Percentiles rank a stretch among this genome's conserved stretches.
These are phyloP conservation scores for Fraxinus anomala DNA, from an alignment of 257 asterid genomes.

Conservation along the genomic window DNA sequence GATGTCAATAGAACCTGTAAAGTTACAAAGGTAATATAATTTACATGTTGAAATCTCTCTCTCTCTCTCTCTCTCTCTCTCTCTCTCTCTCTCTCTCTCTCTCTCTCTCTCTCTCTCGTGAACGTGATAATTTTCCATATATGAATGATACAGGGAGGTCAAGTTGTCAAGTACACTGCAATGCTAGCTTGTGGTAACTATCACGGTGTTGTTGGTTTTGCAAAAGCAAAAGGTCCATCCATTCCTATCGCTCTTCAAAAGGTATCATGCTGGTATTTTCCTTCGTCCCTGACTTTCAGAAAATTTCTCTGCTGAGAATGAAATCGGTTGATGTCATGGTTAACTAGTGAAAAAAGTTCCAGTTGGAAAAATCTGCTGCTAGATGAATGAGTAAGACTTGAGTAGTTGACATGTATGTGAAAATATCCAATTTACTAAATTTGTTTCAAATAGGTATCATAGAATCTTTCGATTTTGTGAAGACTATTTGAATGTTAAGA, in stretches of 20 bases:
- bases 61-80: constrained; percentile 17
- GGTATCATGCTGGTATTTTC: constrained; percentile 38
- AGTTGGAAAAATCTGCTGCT: neutral
- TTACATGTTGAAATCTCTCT: constrained; percentile 43
- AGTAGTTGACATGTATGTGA: constrained; percentile 15
- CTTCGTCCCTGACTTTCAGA: neutral
- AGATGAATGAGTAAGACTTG: neutral
- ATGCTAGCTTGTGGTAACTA: constrained; percentile 94
- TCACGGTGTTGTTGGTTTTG: constrained; percentile 89
- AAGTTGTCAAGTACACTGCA: constrained; percentile 77
- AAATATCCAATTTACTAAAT: constrained; percentile 1
- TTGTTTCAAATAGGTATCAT: constrained; percentile 12
- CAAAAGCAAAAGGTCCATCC: constrained; percentile 89
- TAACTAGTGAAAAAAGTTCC: neutral
- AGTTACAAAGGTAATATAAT: constrained; percentile 76
- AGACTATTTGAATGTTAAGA: neutral
- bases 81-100: neutral
- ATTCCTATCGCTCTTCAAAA: constrained; percentile 81
- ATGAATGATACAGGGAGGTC: constrained; percentile 69
- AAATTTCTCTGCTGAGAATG: neutral
- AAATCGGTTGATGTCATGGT: constrained; percentile 7
- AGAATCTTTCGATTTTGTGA: neutral
- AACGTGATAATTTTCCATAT: constrained; percentile 7
- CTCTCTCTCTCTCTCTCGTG: constrained; percentile 18
- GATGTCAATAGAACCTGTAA: constrained; percentile 83